phyloP scores from a whole-genome alignment of 345 rosid genomes.

The Gossypium mustelinum region DNA sequence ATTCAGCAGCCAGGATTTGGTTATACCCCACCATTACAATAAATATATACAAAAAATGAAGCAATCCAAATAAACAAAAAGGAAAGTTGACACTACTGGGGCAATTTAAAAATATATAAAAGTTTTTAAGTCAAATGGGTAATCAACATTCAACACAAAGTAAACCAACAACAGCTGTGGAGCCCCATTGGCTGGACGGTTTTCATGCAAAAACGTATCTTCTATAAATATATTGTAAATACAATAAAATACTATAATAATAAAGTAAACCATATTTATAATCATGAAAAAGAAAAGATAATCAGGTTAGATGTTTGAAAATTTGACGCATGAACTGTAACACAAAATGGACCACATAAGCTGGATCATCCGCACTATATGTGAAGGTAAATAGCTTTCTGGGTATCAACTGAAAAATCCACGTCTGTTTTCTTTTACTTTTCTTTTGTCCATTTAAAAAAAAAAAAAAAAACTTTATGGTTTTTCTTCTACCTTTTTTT shows the following conservation, averaged over 20 bases:
- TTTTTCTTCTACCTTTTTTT: not conserved
- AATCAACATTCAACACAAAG: slow-evolving; percentile 13
- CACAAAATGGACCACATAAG: slow-evolving; percentile 21
- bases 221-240: not conserved
- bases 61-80: slow-evolving; percentile 11
- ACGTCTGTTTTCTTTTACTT: not conserved
- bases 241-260: not conserved
- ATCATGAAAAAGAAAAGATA: not conserved
- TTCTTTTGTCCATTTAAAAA: not conserved
- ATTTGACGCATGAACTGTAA: not conserved
- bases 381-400: slow-evolving; percentile 23
- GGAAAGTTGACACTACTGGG: slow-evolving; percentile 26
- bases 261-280: not conserved
- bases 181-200: slow-evolving; percentile 43
- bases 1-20: slow-evolving; percentile 24
- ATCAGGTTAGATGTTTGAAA: not conserved
- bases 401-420: not conserved
- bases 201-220: not conserved
- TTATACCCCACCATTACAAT: slow-evolving; percentile 21
- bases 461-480: not conserved
- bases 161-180: slow-evolving; percentile 24
- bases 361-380: slow-evolving; percentile 43
- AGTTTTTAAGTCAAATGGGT: slow-evolving; percentile 35
- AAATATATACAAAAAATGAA: not conserved
- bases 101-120: not conserved